These are phyloP conservation scores for Xylaria digitata DNA, from an alignment of 2,329 filamentous ascomycete genomes.

Conservation along the genomic window DNA sequence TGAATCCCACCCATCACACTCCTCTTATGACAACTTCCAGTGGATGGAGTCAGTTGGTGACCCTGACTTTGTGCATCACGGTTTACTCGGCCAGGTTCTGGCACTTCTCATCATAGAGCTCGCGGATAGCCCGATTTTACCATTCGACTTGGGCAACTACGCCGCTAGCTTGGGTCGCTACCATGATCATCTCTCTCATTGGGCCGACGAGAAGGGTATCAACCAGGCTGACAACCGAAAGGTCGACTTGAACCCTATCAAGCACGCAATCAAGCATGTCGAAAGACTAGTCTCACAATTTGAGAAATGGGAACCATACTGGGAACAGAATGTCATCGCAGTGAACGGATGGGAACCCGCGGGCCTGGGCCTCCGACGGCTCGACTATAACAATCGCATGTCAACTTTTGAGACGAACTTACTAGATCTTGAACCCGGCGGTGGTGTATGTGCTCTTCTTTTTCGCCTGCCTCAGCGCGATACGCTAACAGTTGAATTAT, in stretches of 20 bases:
- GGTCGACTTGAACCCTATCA: constrained; percentile 69
- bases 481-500: constrained; percentile 5
- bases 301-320: constrained; percentile 78
- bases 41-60: constrained; percentile 86
- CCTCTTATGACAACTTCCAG: constrained; percentile 89
- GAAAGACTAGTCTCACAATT: constrained; percentile 72
- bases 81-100: constrained; percentile 80
- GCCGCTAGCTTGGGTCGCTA: constrained; percentile 73
- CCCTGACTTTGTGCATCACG: constrained; percentile 84
- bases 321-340: constrained; percentile 78
- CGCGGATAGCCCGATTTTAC: constrained; percentile 81
- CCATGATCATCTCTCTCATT: constrained; percentile 73
- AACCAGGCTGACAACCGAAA: constrained; percentile 48
- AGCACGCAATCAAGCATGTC: constrained; percentile 71
- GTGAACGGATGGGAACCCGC: constrained; percentile 81
- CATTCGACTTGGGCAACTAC: constrained; percentile 83
- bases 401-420: constrained; percentile 84
- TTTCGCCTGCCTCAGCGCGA: constrained; percentile 2
- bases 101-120: constrained; percentile 87
- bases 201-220: constrained; percentile 67
- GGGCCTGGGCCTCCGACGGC: constrained; percentile 72
- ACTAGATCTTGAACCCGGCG: constrained; percentile 77
- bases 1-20: constrained; percentile 76
- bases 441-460: constrained; percentile 72
- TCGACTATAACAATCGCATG: constrained; percentile 83